A percentile compares a stretch with the other conserved stretches of the same genome.
phyloP scores from a whole-genome alignment of 2,329 filamentous ascomycete species.

The Nemania serpens region DNA sequence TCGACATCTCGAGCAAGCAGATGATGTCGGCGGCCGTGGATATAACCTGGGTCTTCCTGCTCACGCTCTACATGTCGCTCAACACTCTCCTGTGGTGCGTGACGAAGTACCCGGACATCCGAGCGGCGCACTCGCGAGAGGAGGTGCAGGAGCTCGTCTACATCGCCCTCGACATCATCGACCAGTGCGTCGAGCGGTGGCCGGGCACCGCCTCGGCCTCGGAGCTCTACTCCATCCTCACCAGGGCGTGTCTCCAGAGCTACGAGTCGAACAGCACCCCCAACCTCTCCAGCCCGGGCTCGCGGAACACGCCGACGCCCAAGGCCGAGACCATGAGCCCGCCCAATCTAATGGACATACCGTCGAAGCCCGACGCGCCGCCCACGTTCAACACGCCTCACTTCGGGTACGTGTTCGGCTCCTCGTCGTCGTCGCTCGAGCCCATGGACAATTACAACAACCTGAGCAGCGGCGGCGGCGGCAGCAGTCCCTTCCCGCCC shows the following conservation, averaged over 20 bases:
- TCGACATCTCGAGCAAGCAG: slow-evolving; percentile 79
- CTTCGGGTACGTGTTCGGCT: slow-evolving; percentile 64
- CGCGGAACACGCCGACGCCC: slow-evolving; percentile 52
- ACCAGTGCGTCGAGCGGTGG: slow-evolving; percentile 84
- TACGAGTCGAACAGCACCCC: slow-evolving; percentile 67
- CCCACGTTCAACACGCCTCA: slow-evolving; percentile 55
- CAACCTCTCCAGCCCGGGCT: slow-evolving; percentile 41
- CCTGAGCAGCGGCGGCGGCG: slow-evolving; percentile 25
- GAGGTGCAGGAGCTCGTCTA: slow-evolving; percentile 78
- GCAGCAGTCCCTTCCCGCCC: slow-evolving; percentile 48
- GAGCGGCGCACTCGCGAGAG: slow-evolving; percentile 70
- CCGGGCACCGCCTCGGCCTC: slow-evolving; percentile 85
- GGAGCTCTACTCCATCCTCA: slow-evolving; percentile 84
- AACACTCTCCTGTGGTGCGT: slow-evolving; percentile 92
- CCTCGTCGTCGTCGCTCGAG: slow-evolving; percentile 48
- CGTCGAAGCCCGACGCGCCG: slow-evolving; percentile 42
- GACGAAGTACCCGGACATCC: slow-evolving; percentile 78
- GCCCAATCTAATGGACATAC: slow-evolving; percentile 42
- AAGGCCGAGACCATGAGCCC: slow-evolving; percentile 41
- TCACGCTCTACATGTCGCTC: slow-evolving; percentile 87
- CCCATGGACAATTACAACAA: slow-evolving; percentile 51
- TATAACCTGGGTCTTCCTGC: slow-evolving; percentile 90
- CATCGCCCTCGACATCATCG: slow-evolving; percentile 76
- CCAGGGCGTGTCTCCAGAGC: slow-evolving; percentile 83
- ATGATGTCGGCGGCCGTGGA: slow-evolving; percentile 77